Evolutionary conservation across 768 basidiomycete species (phyloP).

Genomic region (Coprinopsis marcescibilis): DNA sequence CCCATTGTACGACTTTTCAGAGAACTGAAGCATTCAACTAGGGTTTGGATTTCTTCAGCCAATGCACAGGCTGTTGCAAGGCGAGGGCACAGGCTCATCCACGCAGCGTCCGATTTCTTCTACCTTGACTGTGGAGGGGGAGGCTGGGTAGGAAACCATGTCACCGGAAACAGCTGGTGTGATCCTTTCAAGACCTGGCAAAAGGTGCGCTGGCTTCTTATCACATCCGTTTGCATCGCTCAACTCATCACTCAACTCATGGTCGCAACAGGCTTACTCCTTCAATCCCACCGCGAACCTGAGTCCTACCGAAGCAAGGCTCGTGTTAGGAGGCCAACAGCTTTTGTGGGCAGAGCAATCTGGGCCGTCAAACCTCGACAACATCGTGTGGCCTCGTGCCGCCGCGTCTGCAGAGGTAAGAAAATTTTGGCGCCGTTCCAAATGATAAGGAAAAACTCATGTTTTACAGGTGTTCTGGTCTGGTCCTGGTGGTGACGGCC

Average conservation of each 20-base stretch:
- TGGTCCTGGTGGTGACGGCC: conserved; percentile 42
- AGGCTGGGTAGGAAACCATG: conserved; percentile 55
- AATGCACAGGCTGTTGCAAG: conserved; percentile 52
- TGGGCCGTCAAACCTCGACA: conserved; percentile 57
- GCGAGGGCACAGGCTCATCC: conserved; percentile 57
- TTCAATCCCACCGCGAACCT: conserved; percentile 68
- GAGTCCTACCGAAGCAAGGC: conserved; percentile 38
- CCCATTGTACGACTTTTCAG: too few species aligned
- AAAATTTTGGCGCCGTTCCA: not conserved
- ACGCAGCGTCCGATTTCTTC: conserved; percentile 72
- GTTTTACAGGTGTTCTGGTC: conserved; percentile 59
- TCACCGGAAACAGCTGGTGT: conserved; percentile 59
- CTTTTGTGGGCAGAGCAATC: conserved; percentile 75
- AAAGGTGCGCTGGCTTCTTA: conserved; percentile 35
- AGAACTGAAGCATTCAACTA: too few species aligned
- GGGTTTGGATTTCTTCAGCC: conserved; percentile 67
- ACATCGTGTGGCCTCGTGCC: conserved; percentile 67
- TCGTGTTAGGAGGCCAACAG: conserved; percentile 66
- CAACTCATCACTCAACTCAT: not conserved
- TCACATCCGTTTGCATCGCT: not conserved
- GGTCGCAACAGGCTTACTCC: conserved; percentile 48
- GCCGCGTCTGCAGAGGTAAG: conserved; percentile 57
- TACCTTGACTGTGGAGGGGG: conserved; percentile 78
- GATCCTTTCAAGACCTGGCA: conserved; percentile 83
- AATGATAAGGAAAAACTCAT: not conserved